Evolutionary conservation across 805 yeast genomes (phyloP).

Genomic region (Scheffersomyces amazonensis): DNA sequence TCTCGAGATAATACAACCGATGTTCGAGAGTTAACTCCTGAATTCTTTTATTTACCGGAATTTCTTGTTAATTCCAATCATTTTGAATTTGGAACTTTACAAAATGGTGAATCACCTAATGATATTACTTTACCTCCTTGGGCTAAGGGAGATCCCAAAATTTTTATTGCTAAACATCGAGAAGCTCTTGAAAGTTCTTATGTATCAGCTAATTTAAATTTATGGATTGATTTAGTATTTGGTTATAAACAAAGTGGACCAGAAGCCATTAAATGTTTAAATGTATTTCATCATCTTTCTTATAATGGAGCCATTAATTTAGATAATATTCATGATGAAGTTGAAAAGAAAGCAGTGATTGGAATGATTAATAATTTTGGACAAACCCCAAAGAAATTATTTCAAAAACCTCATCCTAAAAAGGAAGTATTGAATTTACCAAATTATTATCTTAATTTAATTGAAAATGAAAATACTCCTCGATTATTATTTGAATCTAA

Average conservation of each 20-base stretch:
- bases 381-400: constrained; percentile 78
- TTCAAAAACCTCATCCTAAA: constrained; percentile 63
- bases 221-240: constrained; percentile 85
- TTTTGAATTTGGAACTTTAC: constrained; percentile 69
- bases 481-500: constrained; percentile 42
- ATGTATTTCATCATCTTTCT: constrained; percentile 81
- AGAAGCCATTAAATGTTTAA: constrained; percentile 61
- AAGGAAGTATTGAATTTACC: constrained; percentile 40
- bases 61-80: constrained; percentile 64
- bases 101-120: constrained; percentile 55
- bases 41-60: constrained; percentile 80
- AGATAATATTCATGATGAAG: constrained; percentile 68
- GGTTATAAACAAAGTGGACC: constrained; percentile 77
- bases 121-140: constrained; percentile 78
- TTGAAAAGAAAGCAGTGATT: constrained; percentile 71
- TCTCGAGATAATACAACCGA: constrained; percentile 80
- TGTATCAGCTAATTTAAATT: constrained; percentile 71
- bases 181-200: constrained; percentile 82
- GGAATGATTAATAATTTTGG: constrained; percentile 92
- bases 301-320: constrained; percentile 81
- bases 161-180: constrained; percentile 71
- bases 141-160: constrained; percentile 75
- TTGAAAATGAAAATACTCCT: constrained; percentile 32
- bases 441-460: constrained; percentile 28
- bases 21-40: constrained; percentile 85